These are phyloP conservation scores for Aspergillus sp. DNA, from an alignment of 2,329 filamentous ascomycete genomes.

Conservation along the genomic window DNA sequence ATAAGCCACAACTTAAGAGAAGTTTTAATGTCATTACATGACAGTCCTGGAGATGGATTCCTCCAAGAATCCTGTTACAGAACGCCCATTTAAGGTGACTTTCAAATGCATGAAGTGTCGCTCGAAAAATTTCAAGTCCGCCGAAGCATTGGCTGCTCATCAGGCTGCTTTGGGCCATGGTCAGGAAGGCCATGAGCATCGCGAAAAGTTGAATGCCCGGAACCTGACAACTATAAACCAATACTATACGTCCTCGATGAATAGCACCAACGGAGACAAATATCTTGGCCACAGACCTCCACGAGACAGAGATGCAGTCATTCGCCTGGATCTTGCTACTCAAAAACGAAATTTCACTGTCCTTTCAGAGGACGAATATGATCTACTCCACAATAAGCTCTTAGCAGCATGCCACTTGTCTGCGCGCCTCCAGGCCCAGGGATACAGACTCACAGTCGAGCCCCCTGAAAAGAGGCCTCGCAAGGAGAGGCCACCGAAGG, in stretches of 20 bases:
- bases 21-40: neutral
- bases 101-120: slow-evolving; percentile 4
- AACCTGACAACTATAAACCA: neutral
- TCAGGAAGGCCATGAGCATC: neutral
- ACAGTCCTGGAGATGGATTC: neutral
- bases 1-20: too few relatives aligned
- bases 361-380: neutral
- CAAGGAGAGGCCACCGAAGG: neutral
- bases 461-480: neutral
- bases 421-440: slow-evolving; percentile 3
- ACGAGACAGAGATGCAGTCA: neutral
- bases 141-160: slow-evolving; percentile 1
- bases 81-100: neutral
- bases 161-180: slow-evolving; percentile 4
- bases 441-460: neutral
- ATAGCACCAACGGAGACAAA: neutral
- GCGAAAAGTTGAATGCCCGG: neutral
- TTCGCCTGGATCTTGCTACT: neutral
- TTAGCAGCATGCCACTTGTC: slow-evolving; percentile 5
- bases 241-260: neutral
- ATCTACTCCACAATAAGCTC: slow-evolving; percentile 2
- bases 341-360: neutral
- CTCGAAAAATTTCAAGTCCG: slow-evolving; percentile 2
- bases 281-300: neutral
- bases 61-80: neutral